Conservation (phyloP, 148 eudicot species). For the Gaultheria prostrata region DNA sequence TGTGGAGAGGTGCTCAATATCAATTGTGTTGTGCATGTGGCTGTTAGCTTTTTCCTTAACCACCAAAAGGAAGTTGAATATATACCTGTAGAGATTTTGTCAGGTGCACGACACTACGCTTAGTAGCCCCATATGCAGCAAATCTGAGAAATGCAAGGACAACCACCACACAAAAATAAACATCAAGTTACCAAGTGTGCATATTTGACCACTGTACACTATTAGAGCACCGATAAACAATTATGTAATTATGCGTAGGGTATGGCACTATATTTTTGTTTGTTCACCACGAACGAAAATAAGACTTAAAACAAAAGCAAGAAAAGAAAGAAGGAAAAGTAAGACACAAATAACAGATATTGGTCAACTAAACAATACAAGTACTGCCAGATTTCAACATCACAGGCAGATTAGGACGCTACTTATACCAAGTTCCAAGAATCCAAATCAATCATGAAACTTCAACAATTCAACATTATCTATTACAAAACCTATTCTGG, state of each 20-base stretch:
- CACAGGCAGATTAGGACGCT: not conserved
- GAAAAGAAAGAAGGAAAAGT: not conserved
- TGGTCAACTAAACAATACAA: not conserved
- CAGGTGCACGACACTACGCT: constrained; percentile 95
- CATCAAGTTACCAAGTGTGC: not conserved
- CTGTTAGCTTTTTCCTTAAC: not conserved
- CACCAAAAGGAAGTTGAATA: constrained; percentile 11
- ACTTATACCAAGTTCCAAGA: not conserved
- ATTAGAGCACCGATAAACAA: not conserved
- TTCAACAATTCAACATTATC: not conserved
- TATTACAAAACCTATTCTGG: not conserved
- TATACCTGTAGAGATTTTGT: constrained; percentile 89
- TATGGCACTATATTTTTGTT: not conserved
- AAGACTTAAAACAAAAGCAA: not conserved
- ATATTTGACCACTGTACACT: not conserved
- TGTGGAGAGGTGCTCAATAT: not conserved
- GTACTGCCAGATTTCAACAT: not conserved
- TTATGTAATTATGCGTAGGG: not conserved
- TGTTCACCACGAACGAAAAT: not conserved
- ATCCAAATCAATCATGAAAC: not conserved
- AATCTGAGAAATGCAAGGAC: constrained; percentile 44
- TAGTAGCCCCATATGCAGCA: constrained; percentile 99
- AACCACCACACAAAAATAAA: constrained; percentile 7
- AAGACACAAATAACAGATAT: not conserved
- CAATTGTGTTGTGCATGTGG: not conserved